Conservation (phyloP, 345 rosid species). For the Physaria fendleri region DNA sequence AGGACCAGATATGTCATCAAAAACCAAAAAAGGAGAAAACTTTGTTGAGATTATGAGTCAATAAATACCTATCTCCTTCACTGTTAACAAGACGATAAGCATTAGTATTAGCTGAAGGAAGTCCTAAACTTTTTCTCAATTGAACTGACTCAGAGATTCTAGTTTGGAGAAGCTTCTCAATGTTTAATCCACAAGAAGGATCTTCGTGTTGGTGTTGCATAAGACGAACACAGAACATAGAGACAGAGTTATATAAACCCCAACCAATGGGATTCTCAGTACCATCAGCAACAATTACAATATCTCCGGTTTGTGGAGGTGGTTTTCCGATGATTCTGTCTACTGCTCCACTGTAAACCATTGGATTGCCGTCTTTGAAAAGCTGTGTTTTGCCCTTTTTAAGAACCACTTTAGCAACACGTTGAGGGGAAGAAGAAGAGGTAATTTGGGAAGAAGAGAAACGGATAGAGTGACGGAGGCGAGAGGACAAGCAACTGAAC, state of each 20-base stretch:
- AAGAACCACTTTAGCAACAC: conserved; percentile 79
- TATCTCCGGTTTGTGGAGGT: conserved; percentile 76
- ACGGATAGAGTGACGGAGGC: too few relatives aligned
- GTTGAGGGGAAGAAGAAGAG: too few relatives aligned
- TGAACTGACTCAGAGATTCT: conserved; percentile 61
- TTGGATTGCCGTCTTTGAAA: conserved; percentile 85
- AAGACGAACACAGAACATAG: conserved; percentile 84
- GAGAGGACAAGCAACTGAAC: too few relatives aligned
- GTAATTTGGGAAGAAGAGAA: too few relatives aligned
- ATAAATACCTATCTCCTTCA: conserved; percentile 80
- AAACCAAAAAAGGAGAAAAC: neutral
- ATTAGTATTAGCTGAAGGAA: conserved; percentile 65
- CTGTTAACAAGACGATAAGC: conserved; percentile 82
- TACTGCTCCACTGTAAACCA: conserved; percentile 88
- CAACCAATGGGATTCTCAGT: conserved; percentile 73
- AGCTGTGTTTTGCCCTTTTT: conserved; percentile 88
- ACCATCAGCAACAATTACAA: conserved; percentile 85
- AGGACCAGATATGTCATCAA: neutral
- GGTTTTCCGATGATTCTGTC: conserved; percentile 85
- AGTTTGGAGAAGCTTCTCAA: conserved; percentile 69
- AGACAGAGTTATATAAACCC: conserved; percentile 79
- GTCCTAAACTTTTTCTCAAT: conserved; percentile 54
- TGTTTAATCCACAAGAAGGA: conserved; percentile 66
- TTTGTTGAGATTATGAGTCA: neutral
- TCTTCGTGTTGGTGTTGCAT: conserved; percentile 98